These are phyloP conservation scores for Prillingera fragicola DNA, from an alignment of 1,284 basidiomycete genomes.

Conservation along the genomic window DNA sequence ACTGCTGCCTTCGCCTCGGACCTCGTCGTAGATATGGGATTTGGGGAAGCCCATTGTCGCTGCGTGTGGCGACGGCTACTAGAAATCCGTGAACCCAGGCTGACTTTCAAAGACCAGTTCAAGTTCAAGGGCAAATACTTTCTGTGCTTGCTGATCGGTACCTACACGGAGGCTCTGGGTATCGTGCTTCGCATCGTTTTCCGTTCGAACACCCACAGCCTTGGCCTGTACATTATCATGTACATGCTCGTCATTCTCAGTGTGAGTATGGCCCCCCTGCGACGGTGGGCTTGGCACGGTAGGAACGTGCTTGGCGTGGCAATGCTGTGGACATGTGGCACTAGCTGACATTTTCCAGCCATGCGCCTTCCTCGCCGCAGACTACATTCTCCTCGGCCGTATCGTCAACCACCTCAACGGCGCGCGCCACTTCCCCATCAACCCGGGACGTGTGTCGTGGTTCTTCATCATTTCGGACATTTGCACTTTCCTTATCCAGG, in stretches of 20 bases:
- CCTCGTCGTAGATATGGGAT: background rate
- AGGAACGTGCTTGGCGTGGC: no score
- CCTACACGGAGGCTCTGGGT: slow-evolving; percentile 14
- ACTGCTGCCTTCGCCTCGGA: background rate
- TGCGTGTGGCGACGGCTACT: no score
- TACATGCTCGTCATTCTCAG: slow-evolving; percentile 15
- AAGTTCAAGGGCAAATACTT: slow-evolving; percentile 13
- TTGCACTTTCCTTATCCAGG: slow-evolving; percentile 62
- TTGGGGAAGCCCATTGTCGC: no score
- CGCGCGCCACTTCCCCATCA: slow-evolving; percentile 46
- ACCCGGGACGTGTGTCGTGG: slow-evolving; percentile 25
- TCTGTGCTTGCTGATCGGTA: slow-evolving; percentile 14
- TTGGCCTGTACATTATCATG: slow-evolving; percentile 14
- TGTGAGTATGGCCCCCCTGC: background rate
- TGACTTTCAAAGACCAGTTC: slow-evolving; percentile 12
- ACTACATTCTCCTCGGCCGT: slow-evolving; percentile 63
- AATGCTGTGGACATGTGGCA: no score
- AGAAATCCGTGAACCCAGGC: no score
- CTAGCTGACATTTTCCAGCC: slow-evolving; percentile 48
- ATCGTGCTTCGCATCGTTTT: slow-evolving; percentile 13
- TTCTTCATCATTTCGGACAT: slow-evolving; percentile 53
- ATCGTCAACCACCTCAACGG: slow-evolving; percentile 55
- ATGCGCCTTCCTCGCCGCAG: slow-evolving; percentile 68
- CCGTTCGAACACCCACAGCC: slow-evolving; percentile 7
- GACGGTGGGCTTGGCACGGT: no score